Percentiles rank a stretch among this genome's conserved stretches.
Evolutionary conservation across 441 rosid species (phyloP).

Genomic region (Adansonia madagascariensis): DNA sequence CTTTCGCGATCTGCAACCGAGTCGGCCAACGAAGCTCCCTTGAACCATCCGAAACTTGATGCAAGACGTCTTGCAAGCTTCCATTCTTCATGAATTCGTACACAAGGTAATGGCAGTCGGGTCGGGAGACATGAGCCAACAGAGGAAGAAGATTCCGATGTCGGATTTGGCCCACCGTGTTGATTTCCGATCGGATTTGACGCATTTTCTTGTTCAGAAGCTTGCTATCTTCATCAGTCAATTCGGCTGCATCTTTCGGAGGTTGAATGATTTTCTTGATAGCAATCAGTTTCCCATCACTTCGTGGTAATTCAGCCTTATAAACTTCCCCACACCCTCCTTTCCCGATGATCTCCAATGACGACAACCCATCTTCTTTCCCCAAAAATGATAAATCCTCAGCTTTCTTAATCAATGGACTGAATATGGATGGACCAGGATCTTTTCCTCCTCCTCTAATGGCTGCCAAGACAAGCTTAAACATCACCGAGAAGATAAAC

Average conservation of each 20-base stretch:
- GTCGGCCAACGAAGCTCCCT: constrained; percentile 65
- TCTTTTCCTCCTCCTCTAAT: constrained; percentile 50
- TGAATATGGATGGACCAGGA: constrained; percentile 63
- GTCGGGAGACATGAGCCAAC: constrained; percentile 71
- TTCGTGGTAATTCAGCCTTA: constrained; percentile 68
- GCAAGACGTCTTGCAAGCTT: constrained; percentile 66
- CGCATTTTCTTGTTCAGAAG: constrained; percentile 71
- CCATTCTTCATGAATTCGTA: constrained; percentile 93
- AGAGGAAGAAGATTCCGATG: constrained; percentile 81
- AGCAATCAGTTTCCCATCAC: constrained; percentile 68
- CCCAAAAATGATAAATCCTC: constrained; percentile 79
- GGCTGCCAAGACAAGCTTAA: constrained; percentile 51
- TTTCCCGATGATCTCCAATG: constrained; percentile 64
- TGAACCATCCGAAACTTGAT: constrained; percentile 47
- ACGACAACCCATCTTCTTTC: constrained; percentile 59
- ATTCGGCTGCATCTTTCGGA: constrained; percentile 61
- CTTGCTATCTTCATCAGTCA: constrained; percentile 69
- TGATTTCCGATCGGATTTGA: constrained; percentile 77
- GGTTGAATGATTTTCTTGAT: constrained; percentile 76
- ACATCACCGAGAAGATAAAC: constrained; percentile 64
- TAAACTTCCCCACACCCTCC: constrained; percentile 94
- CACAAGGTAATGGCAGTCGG: constrained; percentile 78
- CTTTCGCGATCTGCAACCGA: constrained; percentile 69
- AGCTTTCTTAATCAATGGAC: constrained; percentile 74
- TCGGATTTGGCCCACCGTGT: constrained; percentile 77